phyloP scores from a whole-genome alignment of 2,329 filamentous ascomycete species.

The Zymoseptoria passerinii region DNA sequence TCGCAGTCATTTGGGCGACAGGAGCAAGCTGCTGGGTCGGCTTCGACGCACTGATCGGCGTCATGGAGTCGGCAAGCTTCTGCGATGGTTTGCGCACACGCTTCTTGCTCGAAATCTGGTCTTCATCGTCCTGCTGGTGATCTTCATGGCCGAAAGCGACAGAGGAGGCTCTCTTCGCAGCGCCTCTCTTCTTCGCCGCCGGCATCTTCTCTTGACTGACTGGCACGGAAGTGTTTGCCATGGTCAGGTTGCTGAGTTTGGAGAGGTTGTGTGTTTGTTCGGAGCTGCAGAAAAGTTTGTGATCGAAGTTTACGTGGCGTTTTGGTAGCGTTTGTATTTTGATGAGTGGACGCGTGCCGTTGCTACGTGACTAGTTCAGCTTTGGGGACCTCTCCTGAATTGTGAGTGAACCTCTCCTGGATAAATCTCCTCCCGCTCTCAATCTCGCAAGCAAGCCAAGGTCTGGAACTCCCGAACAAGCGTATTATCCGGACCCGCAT shows the following conservation, averaged over 20 bases:
- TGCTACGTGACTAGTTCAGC: not conserved
- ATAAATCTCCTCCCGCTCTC: not conserved
- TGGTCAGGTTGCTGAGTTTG: not conserved
- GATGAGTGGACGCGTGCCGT: not conserved
- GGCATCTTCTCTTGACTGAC: not conserved
- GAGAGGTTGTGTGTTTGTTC: not conserved
- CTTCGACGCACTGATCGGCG: too few species aligned
- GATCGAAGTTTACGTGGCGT: not conserved
- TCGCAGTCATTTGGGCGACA: not conserved
- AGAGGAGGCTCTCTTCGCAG: not conserved
- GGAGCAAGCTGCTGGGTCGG: not conserved
- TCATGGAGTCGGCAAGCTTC: not conserved
- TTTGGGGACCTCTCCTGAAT: not conserved
- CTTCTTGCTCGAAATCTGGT: not conserved
- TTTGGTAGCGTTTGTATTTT: not conserved
- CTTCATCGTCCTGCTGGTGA: not conserved
- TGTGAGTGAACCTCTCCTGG: not conserved
- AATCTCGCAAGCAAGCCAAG: too few species aligned
- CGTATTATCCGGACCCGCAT: too few species aligned
- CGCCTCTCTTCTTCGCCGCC: not conserved
- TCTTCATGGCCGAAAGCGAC: not conserved
- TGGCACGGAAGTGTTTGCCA: not conserved
- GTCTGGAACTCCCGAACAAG: too few species aligned
- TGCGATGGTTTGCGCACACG: not conserved
- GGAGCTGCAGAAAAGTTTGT: not conserved